Evolutionary conservation across 345 rosid species (phyloP), one percentile per base, ranked within the genome.

Genomic region (Hypericum androsaemum): DNA sequence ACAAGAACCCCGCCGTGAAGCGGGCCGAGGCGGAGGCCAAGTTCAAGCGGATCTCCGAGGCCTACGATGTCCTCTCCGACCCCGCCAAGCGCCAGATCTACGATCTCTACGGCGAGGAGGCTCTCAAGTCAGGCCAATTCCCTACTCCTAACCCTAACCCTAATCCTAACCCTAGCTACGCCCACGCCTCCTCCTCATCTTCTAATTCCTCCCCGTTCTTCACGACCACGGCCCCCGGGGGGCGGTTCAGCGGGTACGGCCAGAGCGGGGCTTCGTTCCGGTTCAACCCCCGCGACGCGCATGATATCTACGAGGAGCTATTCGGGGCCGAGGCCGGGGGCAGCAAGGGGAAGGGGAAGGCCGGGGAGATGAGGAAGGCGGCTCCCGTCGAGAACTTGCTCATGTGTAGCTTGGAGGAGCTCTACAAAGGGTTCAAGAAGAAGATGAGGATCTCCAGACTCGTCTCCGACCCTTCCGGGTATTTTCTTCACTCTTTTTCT

Each of bases 71-170:
- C 46, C 74, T 87, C 12, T 76, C 80, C 50, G 87, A 84, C 40
- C 89, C 87, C 0, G 80, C 71, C 58, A 89, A 89, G 62, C 86
- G 95, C 12, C 96, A 84, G 94, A 86, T 86, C 95, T 90, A 86
- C 74, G 98, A 90, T 66, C 69, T 71, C 14, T 87, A 79, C 65
- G 98, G 95, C 43, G 98, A 90, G 60, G 92, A 90, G 64, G 87
- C 74, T 17, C 79, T 87, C 42, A 90, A 86, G 73, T 77, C 92
- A 42, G 98, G 84, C 1, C 83, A 79, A 50, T 63, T 77, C 61
- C 98, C 90, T 6, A 74, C 77, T 7, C 65, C 77, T 0, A 39
- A 71, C 0, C 69, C 16, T 39, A 72, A 5, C 41, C 75, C 90
- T 6, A 74, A 78, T 7, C 65, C 77, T 0, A 39, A 71, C 0